Conservation (phyloP, 1,139 yeast species). For the Diutina scorzettiae region DNA sequence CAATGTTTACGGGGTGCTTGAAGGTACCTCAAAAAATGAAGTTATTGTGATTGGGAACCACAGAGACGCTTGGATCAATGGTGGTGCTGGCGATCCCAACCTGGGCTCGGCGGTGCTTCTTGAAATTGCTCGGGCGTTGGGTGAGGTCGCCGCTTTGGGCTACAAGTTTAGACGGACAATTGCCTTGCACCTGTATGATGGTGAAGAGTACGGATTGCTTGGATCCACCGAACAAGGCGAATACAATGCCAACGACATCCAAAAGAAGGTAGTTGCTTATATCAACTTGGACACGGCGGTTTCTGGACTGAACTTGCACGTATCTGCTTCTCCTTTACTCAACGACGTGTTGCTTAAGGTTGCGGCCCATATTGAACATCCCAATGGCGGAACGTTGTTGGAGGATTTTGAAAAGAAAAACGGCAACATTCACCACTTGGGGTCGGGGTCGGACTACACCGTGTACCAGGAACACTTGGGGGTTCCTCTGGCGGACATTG, state of each 20-base stretch:
- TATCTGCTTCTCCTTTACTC: constrained; percentile 39
- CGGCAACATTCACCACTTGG: constrained; percentile 23
- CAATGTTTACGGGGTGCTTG: constrained; percentile 45
- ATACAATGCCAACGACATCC: constrained; percentile 29
- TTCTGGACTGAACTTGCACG: constrained; percentile 20
- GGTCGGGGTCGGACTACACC: constrained; percentile 50
- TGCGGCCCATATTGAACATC: constrained; percentile 35
- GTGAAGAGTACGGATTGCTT: constrained; percentile 56
- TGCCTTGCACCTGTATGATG: constrained; percentile 59
- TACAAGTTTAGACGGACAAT: constrained; percentile 59
- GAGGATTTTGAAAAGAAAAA: constrained; percentile 42
- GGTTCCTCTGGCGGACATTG: constrained; percentile 49
- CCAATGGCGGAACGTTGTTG: constrained; percentile 35
- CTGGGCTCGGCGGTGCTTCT: constrained; percentile 50
- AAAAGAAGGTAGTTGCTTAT: constrained; percentile 31
- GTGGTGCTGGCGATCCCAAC: constrained; percentile 65
- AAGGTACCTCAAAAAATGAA: constrained; percentile 39
- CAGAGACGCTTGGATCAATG: constrained; percentile 64
- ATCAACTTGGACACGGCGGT: constrained; percentile 32
- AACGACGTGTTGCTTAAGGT: constrained; percentile 26
- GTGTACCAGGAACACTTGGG: constrained; percentile 59
- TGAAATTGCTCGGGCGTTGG: constrained; percentile 46
- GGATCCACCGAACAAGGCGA: constrained; percentile 68
- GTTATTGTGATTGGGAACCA: constrained; percentile 56
- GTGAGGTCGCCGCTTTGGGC: constrained; percentile 36